Evolutionary conservation across 2,329 filamentous ascomycete genomes (phyloP), one percentile per base, ranked within the genome.

Genomic region (Dothistroma pini): DNA sequence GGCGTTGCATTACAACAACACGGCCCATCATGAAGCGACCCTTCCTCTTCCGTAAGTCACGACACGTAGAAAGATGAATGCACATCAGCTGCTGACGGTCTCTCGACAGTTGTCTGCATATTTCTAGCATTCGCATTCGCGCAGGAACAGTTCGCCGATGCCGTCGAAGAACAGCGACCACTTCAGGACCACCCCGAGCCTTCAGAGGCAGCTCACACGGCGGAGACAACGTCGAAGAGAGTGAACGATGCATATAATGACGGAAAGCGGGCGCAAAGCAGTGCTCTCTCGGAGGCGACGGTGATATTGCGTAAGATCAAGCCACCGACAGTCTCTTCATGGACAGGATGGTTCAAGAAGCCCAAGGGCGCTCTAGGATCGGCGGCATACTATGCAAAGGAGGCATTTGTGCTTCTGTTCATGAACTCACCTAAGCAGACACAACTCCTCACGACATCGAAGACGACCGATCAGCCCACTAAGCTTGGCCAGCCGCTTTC

Each of bases 321-420:
- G 59, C 73, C 78, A 12, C 73, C 76, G 9, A 69, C 72, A 11
- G 70, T 73, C 31, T 74, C 76, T 67, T 67, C 77, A 73, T 72
- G 78, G 69, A 71, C 74, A 68, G 67, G 71, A 71, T 68, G 74
- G 69, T 69, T 69, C 44, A 68, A 72, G 60, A 85, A 83, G 71
- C 83, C 84, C 8, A 81, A 81, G 10, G 85, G 86, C 32, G 70
- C 89, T 35, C 62, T 87, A 6, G 83, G 83, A 44, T 80, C 81
- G 59, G 77, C 80, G 41, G 77, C 81, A 65, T 81, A 89, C 76
- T 89, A 89, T 71, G 81, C 82, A 44, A 84, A 84, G 68, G 79
- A 87, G 71, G 75, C 84, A 22, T 86, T 89, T 70, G 82, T 84
- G 52, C 76, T 87, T 32, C 75, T 89, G 19, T 89, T 88, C 72